Evolutionary conservation across 441 rosid genomes (phyloP).

Genomic region (Gossypium gossypioides): DNA sequence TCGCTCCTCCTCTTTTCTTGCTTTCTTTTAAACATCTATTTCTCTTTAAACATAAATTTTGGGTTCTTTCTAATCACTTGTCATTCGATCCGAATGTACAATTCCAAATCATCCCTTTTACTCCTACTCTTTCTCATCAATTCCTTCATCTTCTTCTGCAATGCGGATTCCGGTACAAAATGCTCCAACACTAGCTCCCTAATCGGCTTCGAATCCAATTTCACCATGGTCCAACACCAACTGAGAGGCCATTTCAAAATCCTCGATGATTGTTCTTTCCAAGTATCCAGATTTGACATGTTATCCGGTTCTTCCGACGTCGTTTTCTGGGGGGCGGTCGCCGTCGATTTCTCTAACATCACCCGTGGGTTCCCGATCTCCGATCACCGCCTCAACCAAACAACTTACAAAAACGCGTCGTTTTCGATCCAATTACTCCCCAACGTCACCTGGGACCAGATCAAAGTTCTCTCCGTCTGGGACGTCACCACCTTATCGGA

Average conservation of each 20-base stretch:
- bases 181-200: constrained; percentile 55
- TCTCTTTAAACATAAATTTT: not conserved
- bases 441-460: constrained; percentile 55
- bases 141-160: constrained; percentile 24
- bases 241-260: constrained; percentile 57
- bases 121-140: constrained; percentile 32
- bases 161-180: constrained; percentile 35
- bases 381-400: constrained; percentile 47
- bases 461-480: constrained; percentile 64
- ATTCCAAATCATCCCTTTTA: constrained; percentile 24
- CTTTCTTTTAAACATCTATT: not conserved
- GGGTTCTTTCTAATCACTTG: constrained; percentile 18
- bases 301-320: constrained; percentile 54
- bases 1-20: not conserved
- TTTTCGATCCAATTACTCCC: constrained; percentile 42
- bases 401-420: constrained; percentile 57
- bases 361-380: constrained; percentile 66
- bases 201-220: constrained; percentile 47
- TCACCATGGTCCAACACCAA: constrained; percentile 84
- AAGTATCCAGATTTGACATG: constrained; percentile 75
- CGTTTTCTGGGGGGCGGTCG: constrained; percentile 69
- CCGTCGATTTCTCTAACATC: constrained; percentile 44
- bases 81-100: constrained; percentile 33
- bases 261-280: constrained; percentile 73
- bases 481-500: constrained; percentile 59